Evolutionary conservation across 2,329 filamentous ascomycete species (phyloP).

Genomic region (Paraphoma sp.): DNA sequence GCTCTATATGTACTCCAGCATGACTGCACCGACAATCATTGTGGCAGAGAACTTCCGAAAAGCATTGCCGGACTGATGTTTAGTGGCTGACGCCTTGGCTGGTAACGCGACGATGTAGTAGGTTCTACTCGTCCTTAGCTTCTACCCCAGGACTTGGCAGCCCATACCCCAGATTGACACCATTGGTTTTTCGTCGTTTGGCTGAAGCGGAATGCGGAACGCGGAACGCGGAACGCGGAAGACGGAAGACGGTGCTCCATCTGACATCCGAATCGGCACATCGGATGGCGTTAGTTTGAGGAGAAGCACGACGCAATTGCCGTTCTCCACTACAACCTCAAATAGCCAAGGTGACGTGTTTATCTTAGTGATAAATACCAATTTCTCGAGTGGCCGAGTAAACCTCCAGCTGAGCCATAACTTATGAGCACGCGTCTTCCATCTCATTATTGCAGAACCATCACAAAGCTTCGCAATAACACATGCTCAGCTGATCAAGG

Average conservation of each 20-base stretch:
- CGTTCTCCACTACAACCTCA: background rate
- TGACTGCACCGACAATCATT: background rate
- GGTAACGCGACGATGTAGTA: background rate
- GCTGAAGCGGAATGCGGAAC: slow-evolving; percentile 1
- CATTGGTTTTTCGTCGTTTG: background rate
- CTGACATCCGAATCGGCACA: background rate
- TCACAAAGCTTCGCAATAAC: too few species aligned
- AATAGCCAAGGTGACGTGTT: background rate
- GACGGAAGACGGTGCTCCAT: background rate
- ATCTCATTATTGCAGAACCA: too few species aligned
- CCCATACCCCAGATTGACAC: background rate
- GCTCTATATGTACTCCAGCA: background rate
- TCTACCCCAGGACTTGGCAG: background rate
- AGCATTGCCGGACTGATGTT: background rate
- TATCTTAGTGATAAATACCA: background rate
- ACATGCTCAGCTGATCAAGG: too few species aligned
- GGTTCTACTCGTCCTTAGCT: background rate
- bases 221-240: slow-evolving; percentile 1
- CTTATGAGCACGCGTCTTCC: too few species aligned
- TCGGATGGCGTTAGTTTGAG: background rate
- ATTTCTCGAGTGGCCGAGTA: background rate
- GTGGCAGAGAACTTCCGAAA: background rate
- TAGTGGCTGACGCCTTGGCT: background rate
- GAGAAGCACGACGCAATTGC: background rate
- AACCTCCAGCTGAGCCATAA: too few species aligned